Evolutionary conservation across 139 green algal genomes (phyloP).

Genomic region (Astrephomene gubernaculifera): DNA sequence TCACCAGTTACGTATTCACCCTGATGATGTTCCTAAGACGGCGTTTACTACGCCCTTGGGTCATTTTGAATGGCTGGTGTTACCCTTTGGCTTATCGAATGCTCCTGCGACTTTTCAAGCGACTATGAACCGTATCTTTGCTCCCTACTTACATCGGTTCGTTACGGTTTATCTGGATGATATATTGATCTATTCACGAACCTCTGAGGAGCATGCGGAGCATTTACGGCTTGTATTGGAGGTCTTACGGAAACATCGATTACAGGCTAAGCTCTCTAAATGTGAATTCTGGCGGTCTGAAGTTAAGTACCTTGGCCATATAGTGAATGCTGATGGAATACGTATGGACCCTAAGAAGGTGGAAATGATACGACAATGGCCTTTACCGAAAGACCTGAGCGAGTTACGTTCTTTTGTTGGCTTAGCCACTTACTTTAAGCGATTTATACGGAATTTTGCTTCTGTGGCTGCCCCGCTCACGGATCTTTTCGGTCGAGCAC

Average conservation of each 20-base stretch:
- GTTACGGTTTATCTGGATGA: conserved; percentile 71
- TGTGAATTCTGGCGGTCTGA: conserved; percentile 51
- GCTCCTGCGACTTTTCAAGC: conserved; percentile 42
- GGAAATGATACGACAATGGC: not conserved
- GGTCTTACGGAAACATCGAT: conserved; percentile 50
- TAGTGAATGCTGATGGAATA: conserved; percentile 5
- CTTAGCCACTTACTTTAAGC: not conserved
- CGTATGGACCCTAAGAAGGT: conserved; percentile 30
- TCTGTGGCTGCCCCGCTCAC: not conserved
- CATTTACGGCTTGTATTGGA: conserved; percentile 58
- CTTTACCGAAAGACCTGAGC: not conserved
- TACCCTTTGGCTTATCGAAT: conserved; percentile 41
- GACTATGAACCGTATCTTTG: conserved; percentile 61
- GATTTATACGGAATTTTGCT: not conserved
- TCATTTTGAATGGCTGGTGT: conserved; percentile 56
- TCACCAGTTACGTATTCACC: not conserved
- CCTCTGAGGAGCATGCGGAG: conserved; percentile 51
- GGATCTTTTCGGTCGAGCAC: not conserved
- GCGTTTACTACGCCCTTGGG: conserved; percentile 50
- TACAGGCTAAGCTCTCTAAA: conserved; percentile 66
- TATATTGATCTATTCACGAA: conserved; percentile 59
- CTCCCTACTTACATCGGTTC: conserved; percentile 51
- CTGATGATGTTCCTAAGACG: conserved; percentile 40
- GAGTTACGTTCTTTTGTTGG: conserved; percentile 18
- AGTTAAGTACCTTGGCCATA: conserved; percentile 12